Base-by-base conservation (phyloP, 371 early-diverging fungal genomes). In the Rhizopus stolonifer region DNA sequence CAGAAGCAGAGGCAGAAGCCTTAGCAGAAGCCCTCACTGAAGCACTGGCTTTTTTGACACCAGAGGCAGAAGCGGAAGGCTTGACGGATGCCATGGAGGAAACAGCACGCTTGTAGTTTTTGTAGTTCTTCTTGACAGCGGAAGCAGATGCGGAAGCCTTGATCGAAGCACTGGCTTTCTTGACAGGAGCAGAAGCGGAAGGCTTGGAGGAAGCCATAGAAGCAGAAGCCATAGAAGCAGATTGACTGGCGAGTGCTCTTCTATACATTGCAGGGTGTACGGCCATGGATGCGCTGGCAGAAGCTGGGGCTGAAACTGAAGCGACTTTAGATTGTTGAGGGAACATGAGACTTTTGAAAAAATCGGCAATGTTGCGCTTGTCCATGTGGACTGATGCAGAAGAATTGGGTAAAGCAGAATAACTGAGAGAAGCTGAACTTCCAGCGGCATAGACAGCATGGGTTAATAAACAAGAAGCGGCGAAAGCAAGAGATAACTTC, bases 401-500 rank as follows among this genome's bases (percentile, higher is more conserved):
- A 25, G 55, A 47, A 22, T 39, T 40, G 11, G 42, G 48, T 22
- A 40, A 21, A 15, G 36, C 55, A 46, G 31, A 36, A 3, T 36
- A 43, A 23, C 21, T 21, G 22, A 29, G 25, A 11, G 42, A 31
- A 18, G 29, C 51, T 17, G 52, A 51, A 17, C 36, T 36, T 11
- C 36, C 36, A 36, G 36, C 36, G 4, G 56, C 56, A 29, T 32
- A 60, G 15, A 50, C 55, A 24, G 60, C 60, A 49, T 60, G 54
- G 13, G 50, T 29, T 42, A 60, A 60, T 7, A 64, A 31, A 21
- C 46, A 42, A 22, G 60, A 55, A 21, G 64, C 42, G 34, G 54
- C 31, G n/a, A 64, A 18, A 29, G 56, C 60, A 47, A 60, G 48
- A 49, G 60, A 42, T 22, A 64, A 52, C 43, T 56, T 51, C 64